Evolutionary conservation across 176 grass and related monocot genomes (phyloP).

Genomic region (Musa acuminata): DNA sequence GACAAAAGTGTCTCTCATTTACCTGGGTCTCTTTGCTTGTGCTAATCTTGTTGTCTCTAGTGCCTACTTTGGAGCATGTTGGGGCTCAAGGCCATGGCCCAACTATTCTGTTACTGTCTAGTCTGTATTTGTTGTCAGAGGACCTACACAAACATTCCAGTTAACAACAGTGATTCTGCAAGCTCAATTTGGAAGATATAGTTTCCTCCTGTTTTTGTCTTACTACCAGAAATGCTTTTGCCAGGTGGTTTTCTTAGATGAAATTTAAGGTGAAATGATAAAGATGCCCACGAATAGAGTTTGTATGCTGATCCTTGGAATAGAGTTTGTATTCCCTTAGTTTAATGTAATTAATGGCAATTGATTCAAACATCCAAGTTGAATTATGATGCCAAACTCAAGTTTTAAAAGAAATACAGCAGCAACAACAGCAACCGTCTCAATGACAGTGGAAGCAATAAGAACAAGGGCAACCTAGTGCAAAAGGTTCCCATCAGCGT

Average conservation of each 20-base stretch:
- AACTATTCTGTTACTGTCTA: neutral
- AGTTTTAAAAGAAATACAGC: neutral
- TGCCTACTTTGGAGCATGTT: neutral
- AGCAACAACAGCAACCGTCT: neutral
- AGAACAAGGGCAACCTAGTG: neutral
- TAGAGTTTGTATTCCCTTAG: neutral
- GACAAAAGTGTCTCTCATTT: neutral
- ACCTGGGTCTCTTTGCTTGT: neutral
- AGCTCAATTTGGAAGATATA: neutral
- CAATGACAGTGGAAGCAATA: neutral
- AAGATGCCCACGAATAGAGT: neutral
- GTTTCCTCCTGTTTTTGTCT: neutral
- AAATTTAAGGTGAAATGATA: neutral
- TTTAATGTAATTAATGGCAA: neutral
- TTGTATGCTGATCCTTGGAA: neutral
- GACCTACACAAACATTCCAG: neutral
- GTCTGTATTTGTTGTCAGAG: neutral
- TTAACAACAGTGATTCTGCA: neutral
- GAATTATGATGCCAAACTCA: neutral
- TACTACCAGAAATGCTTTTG: neutral
- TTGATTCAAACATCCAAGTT: neutral
- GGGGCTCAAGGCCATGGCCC: neutral
- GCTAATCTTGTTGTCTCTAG: neutral
- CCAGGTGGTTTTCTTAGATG: neutral
- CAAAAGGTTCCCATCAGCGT: too few species aligned